phyloP scores from a whole-genome alignment of 2,329 filamentous ascomycete genomes.

The Fusarium incarnatum region DNA sequence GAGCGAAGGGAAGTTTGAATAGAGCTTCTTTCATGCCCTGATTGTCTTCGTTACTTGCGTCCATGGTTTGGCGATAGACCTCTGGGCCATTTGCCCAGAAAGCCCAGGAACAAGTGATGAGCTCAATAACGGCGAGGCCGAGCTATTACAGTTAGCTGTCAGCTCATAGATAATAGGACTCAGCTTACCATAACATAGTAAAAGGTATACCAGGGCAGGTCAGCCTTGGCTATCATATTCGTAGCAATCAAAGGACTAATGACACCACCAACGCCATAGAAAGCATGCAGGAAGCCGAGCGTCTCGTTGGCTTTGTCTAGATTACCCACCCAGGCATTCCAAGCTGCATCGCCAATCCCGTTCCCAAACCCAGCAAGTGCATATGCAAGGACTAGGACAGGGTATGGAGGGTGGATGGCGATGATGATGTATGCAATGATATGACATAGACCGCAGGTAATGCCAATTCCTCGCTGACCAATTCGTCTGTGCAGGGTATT shows the following conservation, averaged over 20 bases:
- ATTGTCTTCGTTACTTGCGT: conserved; percentile 46
- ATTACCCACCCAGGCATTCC: conserved; percentile 70
- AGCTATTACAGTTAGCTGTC: conserved; percentile 50
- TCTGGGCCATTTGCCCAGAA: conserved; percentile 72
- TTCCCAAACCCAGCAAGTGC: conserved; percentile 77
- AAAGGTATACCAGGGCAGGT: conserved; percentile 74
- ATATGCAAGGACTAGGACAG: conserved; percentile 73
- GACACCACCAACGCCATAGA: conserved; percentile 76
- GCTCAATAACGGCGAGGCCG: conserved; percentile 21
- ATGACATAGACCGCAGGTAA: conserved; percentile 70
- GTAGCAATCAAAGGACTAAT: conserved; percentile 78
- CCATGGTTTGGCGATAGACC: conserved; percentile 60
- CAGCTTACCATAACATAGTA: conserved; percentile 78
- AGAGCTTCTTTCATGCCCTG: conserved; percentile 50
- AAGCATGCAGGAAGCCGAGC: conserved; percentile 74
- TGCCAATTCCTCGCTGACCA: conserved; percentile 66
- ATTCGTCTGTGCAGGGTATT: conserved; percentile 56
- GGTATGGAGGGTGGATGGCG: conserved; percentile 74
- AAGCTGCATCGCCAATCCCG: conserved; percentile 69
- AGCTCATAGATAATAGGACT: conserved; percentile 58
- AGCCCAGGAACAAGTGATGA: conserved; percentile 57
- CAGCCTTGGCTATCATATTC: conserved; percentile 72
- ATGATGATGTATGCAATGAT: conserved; percentile 73
- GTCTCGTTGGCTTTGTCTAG: conserved; percentile 77
- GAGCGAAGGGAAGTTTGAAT: conserved; percentile 56